Conservation (phyloP, 192 early-diverging fungal genomes). For the Rhizoclosmatium sp. region DNA sequence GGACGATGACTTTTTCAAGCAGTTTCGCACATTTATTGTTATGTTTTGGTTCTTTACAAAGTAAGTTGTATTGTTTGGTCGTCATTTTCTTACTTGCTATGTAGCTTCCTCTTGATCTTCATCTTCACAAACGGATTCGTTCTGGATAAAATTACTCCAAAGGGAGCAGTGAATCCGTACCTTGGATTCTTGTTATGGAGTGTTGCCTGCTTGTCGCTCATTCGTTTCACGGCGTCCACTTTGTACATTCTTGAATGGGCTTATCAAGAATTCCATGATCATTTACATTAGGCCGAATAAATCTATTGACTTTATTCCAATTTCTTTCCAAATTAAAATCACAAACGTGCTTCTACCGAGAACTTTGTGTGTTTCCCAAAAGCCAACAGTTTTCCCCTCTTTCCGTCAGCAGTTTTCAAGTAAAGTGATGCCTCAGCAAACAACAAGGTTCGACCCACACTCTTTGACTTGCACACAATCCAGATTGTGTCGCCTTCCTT, state of each 20-base stretch:
- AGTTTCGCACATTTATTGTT: constrained; percentile 59
- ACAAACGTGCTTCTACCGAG: constrained; percentile 3
- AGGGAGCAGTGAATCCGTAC: constrained; percentile 49
- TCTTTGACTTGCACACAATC: not conserved
- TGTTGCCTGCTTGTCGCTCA: constrained; percentile 44
- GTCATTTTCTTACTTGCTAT: constrained; percentile 11
- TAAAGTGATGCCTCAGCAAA: constrained; percentile 14
- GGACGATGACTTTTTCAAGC: constrained; percentile 58
- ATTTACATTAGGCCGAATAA: not conserved
- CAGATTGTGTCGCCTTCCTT: constrained; percentile 13
- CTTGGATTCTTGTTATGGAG: constrained; percentile 57
- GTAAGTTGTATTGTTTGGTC: constrained; percentile 34
- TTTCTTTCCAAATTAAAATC: not conserved
- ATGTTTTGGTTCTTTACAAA: constrained; percentile 57
- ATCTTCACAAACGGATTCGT: constrained; percentile 47
- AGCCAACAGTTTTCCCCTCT: constrained; percentile 5
- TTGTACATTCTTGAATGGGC: not conserved
- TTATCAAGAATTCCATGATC: not conserved
- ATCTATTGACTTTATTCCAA: not conserved
- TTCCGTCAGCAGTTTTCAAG: constrained; percentile 13
- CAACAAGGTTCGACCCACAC: constrained; percentile 8
- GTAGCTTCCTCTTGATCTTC: not conserved
- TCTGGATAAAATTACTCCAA: constrained; percentile 22
- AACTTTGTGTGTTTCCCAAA: constrained; percentile 36
- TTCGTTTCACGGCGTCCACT: constrained; percentile 19